A percentile compares a stretch with the other conserved stretches of the same genome.
Conservation (phyloP, 2,329 filamentous ascomycete genomes). For the Sporothrix inflata region DNA sequence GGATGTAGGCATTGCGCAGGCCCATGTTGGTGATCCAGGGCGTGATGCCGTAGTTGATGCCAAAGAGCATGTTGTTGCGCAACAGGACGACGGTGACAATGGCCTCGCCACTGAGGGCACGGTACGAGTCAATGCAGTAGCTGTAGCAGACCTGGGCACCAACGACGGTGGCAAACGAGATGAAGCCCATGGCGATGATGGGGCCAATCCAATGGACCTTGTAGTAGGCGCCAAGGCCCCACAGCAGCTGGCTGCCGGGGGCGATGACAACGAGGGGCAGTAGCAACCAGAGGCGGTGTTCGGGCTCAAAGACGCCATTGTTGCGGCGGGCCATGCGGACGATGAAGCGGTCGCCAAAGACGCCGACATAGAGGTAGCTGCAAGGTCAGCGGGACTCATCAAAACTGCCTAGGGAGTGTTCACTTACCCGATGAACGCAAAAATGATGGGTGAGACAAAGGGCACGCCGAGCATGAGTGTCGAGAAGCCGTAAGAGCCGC, state of each 20-base stretch:
- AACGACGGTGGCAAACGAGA: background rate
- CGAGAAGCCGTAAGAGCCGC: background rate
- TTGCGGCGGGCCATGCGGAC: background rate
- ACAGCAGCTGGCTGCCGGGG: background rate
- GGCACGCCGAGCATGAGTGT: constrained; percentile 1
- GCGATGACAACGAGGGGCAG: background rate
- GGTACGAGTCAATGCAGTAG: constrained; percentile 2
- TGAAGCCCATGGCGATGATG: background rate
- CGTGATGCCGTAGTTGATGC: constrained; percentile 1
- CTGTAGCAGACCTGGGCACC: constrained; percentile 8
- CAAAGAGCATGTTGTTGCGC: constrained; percentile 6
- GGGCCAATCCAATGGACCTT: constrained; percentile 10
- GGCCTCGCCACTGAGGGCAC: background rate
- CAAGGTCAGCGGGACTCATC: background rate
- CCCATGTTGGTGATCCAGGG: constrained; percentile 11
- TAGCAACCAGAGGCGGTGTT: background rate
- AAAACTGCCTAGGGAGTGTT: no score
- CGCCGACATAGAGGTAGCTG: background rate
- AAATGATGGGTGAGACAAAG: background rate
- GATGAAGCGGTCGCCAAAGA: background rate
- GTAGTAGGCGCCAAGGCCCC: constrained; percentile 4
- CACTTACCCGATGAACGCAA: background rate
- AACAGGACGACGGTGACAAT: constrained; percentile 1
- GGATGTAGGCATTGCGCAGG: background rate
- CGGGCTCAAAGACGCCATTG: constrained; percentile 1